Evolutionary conservation across 2,329 filamentous ascomycete species (phyloP).

Genomic region (Gliomastix tumulicola): DNA sequence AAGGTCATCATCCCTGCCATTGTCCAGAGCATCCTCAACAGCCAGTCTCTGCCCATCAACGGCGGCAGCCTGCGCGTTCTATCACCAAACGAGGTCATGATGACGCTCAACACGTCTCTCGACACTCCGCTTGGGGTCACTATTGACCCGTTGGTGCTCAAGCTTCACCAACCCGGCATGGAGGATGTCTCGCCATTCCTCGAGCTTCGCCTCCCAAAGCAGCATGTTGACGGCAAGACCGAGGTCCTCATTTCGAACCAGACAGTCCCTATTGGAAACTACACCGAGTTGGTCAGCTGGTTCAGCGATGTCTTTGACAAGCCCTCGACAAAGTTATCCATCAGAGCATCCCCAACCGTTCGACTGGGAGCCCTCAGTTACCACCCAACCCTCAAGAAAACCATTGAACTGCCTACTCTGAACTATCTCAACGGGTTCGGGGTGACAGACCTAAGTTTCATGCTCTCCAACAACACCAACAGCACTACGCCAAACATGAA

Average conservation of each 20-base stretch:
- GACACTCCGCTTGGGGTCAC: constrained; percentile 28
- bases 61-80: constrained; percentile 24
- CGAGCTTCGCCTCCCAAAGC: constrained; percentile 17
- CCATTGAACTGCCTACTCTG: constrained; percentile 28
- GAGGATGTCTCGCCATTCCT: constrained; percentile 10
- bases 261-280: constrained; percentile 24
- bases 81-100: constrained; percentile 20
- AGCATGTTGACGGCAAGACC: constrained; percentile 25
- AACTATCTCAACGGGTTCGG: constrained; percentile 30
- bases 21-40: constrained; percentile 33
- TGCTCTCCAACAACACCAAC: constrained; percentile 24
- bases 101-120: constrained; percentile 27
- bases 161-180: constrained; percentile 31
- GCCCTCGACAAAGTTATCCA: constrained; percentile 26
- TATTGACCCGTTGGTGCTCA: constrained; percentile 28
- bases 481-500: constrained; percentile 29
- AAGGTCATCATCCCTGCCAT: constrained; percentile 37
- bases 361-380: constrained; percentile 31
- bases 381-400: constrained; percentile 29
- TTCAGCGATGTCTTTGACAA: constrained; percentile 32
- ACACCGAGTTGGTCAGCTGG: constrained; percentile 29
- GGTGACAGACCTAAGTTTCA: constrained; percentile 27
- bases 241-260: constrained; percentile 23
- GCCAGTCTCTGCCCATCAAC: constrained; percentile 29
- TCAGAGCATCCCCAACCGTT: constrained; percentile 25